Evolutionary conservation across 1,139 yeast species (phyloP), one percentile per base, ranked within the genome.

Genomic region (Wickerhamomyces sp.): DNA sequence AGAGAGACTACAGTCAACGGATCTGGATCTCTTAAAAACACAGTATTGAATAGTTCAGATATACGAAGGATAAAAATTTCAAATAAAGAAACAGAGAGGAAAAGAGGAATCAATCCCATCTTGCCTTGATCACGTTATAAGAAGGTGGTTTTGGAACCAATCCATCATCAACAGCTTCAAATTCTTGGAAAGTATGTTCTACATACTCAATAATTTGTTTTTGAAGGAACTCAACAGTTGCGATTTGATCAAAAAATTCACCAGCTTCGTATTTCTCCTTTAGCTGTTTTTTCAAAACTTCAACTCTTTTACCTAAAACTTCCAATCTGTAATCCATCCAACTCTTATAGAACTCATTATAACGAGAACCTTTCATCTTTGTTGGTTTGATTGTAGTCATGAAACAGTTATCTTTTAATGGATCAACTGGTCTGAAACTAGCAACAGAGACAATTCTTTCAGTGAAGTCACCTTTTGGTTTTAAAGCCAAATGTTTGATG

Each of bases 381-480:
- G 45, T 27, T 6, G 73, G 72, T 42, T 63, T 64, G 31, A 64
- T 66, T 10, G 71, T 64, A 22, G 58, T 49, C 31, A 67, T 54
- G 22, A 64, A 68, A 6, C 70, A 59, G 11, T 62, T 62, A 38
- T 70, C 75, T 23, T 52, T 40, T 33, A 50, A 38, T 14, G 68
- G 62, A 44, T 67, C 63, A 34, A 55, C 58, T 26, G 75, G 71
- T 33, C 69, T 58, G 49, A 60, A 68, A 7, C 68, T 59, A 10
- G 67, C 61, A 18, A 70, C 72, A 37, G 68, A 61, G 8, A 80
- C 74, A 39, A 75, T 72, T 55, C 81, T 63, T 51, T 75, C 82
- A 22, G 66, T 52, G 38, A 63, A 58, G 17, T 41, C 35, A 4
- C 78, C 78, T 27, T 59, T 34, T 10, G 81, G 79, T 35, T 61